These are phyloP conservation scores for Teunomyces gatunensis DNA, from an alignment of 805 yeast species.

Conservation along the genomic window DNA sequence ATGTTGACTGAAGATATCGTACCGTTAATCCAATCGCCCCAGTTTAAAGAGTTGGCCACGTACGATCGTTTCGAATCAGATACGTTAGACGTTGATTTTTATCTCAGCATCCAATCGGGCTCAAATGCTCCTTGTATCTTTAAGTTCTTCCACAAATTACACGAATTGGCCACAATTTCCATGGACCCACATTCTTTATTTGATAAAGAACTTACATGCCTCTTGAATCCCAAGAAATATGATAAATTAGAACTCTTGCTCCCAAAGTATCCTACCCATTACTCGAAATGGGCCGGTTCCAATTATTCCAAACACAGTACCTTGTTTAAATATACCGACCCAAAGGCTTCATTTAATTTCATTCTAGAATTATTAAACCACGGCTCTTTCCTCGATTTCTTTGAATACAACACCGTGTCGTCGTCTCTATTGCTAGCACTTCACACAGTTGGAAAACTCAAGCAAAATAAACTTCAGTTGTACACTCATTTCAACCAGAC, in stretches of 20 bases:
- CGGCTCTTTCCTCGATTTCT: constrained; percentile 11
- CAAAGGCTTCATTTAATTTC: constrained; percentile 9
- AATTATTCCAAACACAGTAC: background rate
- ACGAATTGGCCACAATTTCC: background rate
- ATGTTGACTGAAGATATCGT: background rate
- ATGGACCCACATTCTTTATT: background rate
- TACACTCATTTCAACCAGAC: constrained; percentile 17
- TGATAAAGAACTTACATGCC: background rate
- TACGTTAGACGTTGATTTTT: background rate
- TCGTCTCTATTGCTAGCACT: constrained; percentile 9
- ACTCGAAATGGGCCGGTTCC: background rate
- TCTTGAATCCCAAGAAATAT: background rate
- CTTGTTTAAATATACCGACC: background rate
- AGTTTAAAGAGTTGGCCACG: background rate
- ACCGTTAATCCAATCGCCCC: background rate
- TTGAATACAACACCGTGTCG: constrained; percentile 7
- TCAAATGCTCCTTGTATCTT: background rate
- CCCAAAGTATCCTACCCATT: background rate
- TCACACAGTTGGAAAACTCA: background rate
- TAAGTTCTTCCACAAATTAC: background rate
- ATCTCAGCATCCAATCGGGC: background rate
- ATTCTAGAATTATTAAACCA: constrained; percentile 24
- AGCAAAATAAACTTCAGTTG: constrained; percentile 12
- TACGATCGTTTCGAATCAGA: background rate
- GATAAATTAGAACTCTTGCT: background rate